Base-by-base conservation (phyloP, 2,329 filamentous ascomycete genomes). In the Fusarium incarnatum region DNA sequence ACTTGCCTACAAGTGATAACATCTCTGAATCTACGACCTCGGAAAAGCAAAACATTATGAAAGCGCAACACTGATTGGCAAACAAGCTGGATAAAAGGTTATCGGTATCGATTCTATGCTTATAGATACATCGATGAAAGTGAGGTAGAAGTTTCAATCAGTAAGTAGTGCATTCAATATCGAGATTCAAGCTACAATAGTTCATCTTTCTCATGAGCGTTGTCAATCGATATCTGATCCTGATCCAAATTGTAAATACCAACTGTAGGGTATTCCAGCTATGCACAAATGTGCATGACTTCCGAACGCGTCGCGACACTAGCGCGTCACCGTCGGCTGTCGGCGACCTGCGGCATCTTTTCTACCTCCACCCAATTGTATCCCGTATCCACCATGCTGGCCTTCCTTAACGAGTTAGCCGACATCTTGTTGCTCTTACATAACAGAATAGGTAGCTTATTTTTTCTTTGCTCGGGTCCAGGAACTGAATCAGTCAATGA, bases 211-310 rank as follows among this genome's bases (percentile, higher is more conserved):
- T 3, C 2, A 6, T 37, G 18, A 6, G 5, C 0, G 1, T 18
- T 4, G 3, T 37, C 5, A 1, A 18, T 18, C 1, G 9, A 0
- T 4, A 0, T 6, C 18, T 7, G 34, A 37, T 37, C 9, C 0
- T 7, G 5, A 11, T 5, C 10, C 9, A 7, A n/a, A 3, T n/a
- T 0, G 34, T n/a, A 12, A 37, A 37, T 37, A 0, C 1, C 0
- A 1, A n/a, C 34, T 37, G 1, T 37, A 37, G 34, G 34, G 34
- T 37, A 37, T 1, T n/a, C 18, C 10, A 37, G 34, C 3, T 12
- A 3, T n/a, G 18, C 34, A 37, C 34, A 37, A n/a, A n/a, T 12
- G 34, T 37, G 18, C 34, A 37, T n/a, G n/a, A 37, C 18, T 37
- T 12, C 34, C 6, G 7, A 7, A 37, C 34, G 34, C 18, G 34